phyloP scores from a whole-genome alignment of 1,139 yeast species.

The Pichia sorboxylosa region DNA sequence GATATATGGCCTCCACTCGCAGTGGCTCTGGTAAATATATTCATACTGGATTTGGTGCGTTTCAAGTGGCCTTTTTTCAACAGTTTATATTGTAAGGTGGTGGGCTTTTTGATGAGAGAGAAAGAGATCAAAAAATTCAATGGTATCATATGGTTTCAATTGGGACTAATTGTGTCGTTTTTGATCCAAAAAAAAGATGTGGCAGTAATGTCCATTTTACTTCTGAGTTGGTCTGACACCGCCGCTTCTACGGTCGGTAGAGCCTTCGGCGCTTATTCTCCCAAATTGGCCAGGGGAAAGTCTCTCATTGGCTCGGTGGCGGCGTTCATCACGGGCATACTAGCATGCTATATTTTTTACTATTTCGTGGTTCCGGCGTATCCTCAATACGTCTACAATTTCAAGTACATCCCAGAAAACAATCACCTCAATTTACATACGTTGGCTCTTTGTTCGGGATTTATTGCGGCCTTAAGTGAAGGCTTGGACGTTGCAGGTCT shows the following conservation, averaged over 20 bases:
- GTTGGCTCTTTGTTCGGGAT: conserved; percentile 56
- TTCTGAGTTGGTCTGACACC: conserved; percentile 94
- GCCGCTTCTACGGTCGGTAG: conserved; percentile 94
- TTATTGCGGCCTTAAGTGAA: conserved; percentile 79
- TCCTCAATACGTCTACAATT: conserved; percentile 34
- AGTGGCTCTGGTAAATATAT: conserved; percentile 42
- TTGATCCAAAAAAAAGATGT: conserved; percentile 69
- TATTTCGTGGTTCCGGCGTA: conserved; percentile 59
- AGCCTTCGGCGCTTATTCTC: conserved; percentile 71
- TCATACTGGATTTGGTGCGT: conserved; percentile 58
- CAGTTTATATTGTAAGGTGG: conserved; percentile 44
- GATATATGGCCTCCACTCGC: conserved; percentile 51
- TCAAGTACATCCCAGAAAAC: conserved; percentile 51
- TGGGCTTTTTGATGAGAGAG: conserved; percentile 79
- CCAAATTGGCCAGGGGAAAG: conserved; percentile 60
- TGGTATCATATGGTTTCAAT: conserved; percentile 77
- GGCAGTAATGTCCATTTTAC: conserved; percentile 57
- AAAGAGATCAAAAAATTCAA: conserved; percentile 59
- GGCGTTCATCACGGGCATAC: conserved; percentile 64
- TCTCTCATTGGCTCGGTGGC: conserved; percentile 85
- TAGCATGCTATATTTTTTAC: conserved; percentile 56
- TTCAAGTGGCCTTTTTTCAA: conserved; percentile 53
- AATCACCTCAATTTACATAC: conserved; percentile 42
- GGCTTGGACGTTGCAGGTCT: conserved; percentile 60
- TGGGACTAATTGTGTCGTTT: conserved; percentile 68